Conservation (phyloP, 23 red algal genomes). For the Cyanidium caldarium region DNA sequence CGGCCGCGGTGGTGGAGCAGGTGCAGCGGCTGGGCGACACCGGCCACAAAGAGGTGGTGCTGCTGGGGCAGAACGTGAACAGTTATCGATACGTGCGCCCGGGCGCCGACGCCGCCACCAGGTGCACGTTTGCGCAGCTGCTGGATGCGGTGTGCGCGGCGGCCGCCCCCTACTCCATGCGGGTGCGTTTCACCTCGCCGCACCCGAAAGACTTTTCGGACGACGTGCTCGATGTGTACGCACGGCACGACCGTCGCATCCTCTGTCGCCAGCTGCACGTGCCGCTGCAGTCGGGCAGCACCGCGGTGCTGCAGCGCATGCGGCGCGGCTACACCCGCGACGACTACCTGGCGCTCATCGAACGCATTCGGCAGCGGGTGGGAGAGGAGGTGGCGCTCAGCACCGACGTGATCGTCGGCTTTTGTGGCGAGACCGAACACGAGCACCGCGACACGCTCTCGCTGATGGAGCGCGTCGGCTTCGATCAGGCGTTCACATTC, state of each 20-base stretch:
- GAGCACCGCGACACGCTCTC: slow-evolving; percentile 28
- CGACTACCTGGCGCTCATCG: slow-evolving; percentile 17
- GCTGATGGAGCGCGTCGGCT: slow-evolving; percentile 26
- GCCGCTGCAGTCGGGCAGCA: slow-evolving; percentile 27
- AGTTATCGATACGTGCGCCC: slow-evolving; percentile 7
- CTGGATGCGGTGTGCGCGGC: slow-evolving; percentile 20
- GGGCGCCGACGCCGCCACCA: not conserved
- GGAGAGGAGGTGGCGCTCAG: slow-evolving; percentile 13
- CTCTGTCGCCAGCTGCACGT: slow-evolving; percentile 33
- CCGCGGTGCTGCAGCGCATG: slow-evolving; percentile 25
- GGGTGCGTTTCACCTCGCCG: slow-evolving; percentile 33
- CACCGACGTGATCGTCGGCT: slow-evolving; percentile 39
- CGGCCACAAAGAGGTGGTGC: slow-evolving; percentile 38
- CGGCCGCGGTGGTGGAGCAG: slow-evolving; percentile 9
- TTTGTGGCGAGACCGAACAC: slow-evolving; percentile 36
- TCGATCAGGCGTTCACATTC: slow-evolving; percentile 21
- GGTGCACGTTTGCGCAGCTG: slow-evolving; percentile 19
- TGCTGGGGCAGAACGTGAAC: slow-evolving; percentile 56
- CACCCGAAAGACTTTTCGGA: slow-evolving; percentile 39
- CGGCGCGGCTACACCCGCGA: slow-evolving; percentile 22
- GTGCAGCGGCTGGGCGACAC: slow-evolving; percentile 14
- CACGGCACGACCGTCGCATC: not conserved
- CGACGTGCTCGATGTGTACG: slow-evolving; percentile 24
- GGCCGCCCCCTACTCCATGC: slow-evolving; percentile 10
- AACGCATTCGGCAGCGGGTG: not conserved